Evolutionary conservation across 208 protist genomes (phyloP).

Genomic region (Leishmania aethiopica): DNA sequence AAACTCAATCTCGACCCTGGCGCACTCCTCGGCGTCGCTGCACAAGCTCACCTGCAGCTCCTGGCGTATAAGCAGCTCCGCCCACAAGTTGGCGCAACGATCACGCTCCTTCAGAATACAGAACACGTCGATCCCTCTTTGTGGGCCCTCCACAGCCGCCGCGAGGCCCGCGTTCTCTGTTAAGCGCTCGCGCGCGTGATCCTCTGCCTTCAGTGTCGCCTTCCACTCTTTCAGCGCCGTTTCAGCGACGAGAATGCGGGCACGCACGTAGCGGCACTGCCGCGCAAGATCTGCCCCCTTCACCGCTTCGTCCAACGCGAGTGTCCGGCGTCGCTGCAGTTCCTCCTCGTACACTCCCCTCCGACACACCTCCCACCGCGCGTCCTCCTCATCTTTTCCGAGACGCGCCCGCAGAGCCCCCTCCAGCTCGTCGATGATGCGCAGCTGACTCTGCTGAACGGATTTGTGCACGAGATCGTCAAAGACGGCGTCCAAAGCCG

Average conservation of each 20-base stretch:
- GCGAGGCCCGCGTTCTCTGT: background rate
- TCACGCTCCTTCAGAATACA: background rate
- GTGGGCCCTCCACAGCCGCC: background rate
- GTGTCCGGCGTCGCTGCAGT: background rate
- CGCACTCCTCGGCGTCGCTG: conserved; percentile 10
- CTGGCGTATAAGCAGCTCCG: conserved; percentile 1
- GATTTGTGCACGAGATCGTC: background rate
- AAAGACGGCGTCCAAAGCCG: background rate
- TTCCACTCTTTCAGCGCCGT: conserved; percentile 7
- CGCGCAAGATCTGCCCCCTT: background rate
- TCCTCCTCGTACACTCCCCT: background rate
- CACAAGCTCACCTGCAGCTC: conserved; percentile 15
- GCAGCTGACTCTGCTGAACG: conserved; percentile 7
- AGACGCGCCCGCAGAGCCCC: background rate
- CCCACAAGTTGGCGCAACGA: background rate
- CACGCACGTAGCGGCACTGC: background rate
- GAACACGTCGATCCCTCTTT: background rate
- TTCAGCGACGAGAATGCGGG: conserved; percentile 16
- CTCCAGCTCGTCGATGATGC: conserved; percentile 13
- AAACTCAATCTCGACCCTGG: conserved; percentile 11
- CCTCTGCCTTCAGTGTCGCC: background rate
- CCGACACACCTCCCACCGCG: background rate
- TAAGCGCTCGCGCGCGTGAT: background rate
- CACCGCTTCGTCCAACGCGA: background rate
- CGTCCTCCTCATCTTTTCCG: background rate